Percentiles rank a stretch among this genome's conserved stretches.
phyloP scores from a whole-genome alignment of 2,329 filamentous ascomycete genomes.

The Colletotrichum plurivorum region DNA sequence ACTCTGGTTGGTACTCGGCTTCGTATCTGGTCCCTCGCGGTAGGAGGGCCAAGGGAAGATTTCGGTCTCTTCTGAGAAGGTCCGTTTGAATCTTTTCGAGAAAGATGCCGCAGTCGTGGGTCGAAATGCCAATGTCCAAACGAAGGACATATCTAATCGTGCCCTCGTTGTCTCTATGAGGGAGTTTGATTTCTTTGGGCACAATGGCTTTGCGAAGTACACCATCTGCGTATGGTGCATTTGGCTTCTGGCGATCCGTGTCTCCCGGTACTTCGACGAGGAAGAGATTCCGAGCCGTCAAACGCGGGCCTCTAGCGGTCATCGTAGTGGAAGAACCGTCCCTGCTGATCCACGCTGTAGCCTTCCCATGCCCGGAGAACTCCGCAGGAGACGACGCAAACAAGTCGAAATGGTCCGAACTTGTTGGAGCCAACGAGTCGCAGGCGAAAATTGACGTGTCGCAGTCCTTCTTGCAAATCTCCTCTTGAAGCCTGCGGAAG shows the following conservation, averaged over 20 bases:
- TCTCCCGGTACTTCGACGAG: not conserved
- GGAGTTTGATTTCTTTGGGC: not conserved
- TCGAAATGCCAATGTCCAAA: constrained; percentile 4
- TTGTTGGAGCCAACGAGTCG: not conserved
- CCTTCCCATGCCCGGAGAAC: constrained; percentile 1
- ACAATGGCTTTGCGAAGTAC: not conserved
- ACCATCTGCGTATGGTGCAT: not conserved
- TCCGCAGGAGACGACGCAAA: constrained; percentile 9
- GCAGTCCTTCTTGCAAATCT: constrained; percentile 9
- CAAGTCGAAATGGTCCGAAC: not conserved
- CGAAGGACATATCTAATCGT: not conserved
- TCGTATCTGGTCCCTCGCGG: not conserved
- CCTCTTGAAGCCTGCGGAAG: constrained; percentile 41
- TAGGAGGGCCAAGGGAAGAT: not conserved
- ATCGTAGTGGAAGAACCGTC: not conserved
- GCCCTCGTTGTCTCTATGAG: not conserved
- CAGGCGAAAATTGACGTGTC: constrained; percentile 4
- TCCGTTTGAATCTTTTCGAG: constrained; percentile 9
- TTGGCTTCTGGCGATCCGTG: not conserved
- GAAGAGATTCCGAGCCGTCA: not conserved
- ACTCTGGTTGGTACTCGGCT: not conserved
- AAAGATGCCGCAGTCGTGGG: constrained; percentile 4
- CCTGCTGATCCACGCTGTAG: not conserved
- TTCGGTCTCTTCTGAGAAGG: constrained; percentile 9
- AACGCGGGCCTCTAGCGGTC: not conserved